Percentiles rank a stretch among this genome's conserved stretches.
Conservation (phyloP, 345 rosid genomes). For the Pistacia atlantica region DNA sequence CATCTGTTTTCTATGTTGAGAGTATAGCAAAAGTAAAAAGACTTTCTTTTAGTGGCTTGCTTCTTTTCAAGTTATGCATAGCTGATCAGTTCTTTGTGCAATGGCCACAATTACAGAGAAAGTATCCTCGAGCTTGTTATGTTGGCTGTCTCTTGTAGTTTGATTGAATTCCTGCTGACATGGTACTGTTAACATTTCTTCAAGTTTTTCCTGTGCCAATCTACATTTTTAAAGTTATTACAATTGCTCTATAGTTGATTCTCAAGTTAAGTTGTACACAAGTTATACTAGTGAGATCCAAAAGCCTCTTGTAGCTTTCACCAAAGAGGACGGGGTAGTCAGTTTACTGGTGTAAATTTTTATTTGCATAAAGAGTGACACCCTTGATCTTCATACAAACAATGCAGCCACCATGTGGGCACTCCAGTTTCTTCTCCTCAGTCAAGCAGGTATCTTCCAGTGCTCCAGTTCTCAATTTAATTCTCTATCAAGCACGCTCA, state of each 20-base stretch:
- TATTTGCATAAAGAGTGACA: too few relatives aligned
- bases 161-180: conserved; percentile 21
- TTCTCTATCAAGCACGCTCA: too few relatives aligned
- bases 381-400: too few relatives aligned
- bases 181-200: conserved; percentile 21
- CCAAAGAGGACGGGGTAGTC: neutral
- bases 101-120: conserved; percentile 73
- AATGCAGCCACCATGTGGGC: too few relatives aligned
- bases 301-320: neutral
- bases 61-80: conserved; percentile 62
- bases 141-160: conserved; percentile 81
- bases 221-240: conserved; percentile 3
- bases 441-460: too few relatives aligned
- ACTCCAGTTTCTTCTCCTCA: too few relatives aligned
- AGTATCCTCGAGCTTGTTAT: conserved; percentile 68
- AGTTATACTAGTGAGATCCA: neutral
- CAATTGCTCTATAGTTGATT: neutral
- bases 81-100: conserved; percentile 91
- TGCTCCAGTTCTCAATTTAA: too few relatives aligned
- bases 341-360: too few relatives aligned
- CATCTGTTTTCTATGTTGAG: conserved; percentile 63
- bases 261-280: neutral
- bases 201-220: conserved; percentile 7
- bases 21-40: conserved; percentile 88
- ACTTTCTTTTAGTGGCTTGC: conserved; percentile 85